Evolutionary conservation across 345 rosid genomes (phyloP).

Genomic region (Anacardium occidentale): DNA sequence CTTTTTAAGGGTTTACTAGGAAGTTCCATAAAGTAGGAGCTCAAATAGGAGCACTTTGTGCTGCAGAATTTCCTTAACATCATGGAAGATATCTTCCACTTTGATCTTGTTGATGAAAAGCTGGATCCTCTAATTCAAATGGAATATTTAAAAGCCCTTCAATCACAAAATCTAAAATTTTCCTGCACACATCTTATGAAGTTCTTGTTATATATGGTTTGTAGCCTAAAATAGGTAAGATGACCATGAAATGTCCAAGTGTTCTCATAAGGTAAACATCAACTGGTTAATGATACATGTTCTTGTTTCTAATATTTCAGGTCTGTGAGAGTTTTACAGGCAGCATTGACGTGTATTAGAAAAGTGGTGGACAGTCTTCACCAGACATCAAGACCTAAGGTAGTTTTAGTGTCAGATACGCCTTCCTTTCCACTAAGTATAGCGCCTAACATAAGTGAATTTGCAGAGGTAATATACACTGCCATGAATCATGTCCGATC

Average conservation of each 20-base stretch:
- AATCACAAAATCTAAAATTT: not conserved
- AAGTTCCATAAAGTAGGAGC: not conserved
- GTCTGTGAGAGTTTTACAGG: conserved; percentile 71
- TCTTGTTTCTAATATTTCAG: conserved; percentile 40
- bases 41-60: not conserved
- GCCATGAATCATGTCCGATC: conserved; percentile 4
- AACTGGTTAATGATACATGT: conserved; percentile 14
- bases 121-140: not conserved
- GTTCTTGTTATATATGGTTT: conserved; percentile 3
- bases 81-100: not conserved
- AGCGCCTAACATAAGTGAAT: conserved; percentile 46
- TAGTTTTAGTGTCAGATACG: conserved; percentile 83
- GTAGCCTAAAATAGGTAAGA: not conserved
- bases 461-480: conserved; percentile 72
- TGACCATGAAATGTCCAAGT: not conserved
- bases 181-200: not conserved
- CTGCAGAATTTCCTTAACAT: not conserved
- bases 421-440: conserved; percentile 65
- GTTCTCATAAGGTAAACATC: not conserved
- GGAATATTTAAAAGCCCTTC: not conserved
- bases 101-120: not conserved
- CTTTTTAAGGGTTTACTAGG: not conserved
- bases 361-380: conserved; percentile 45
- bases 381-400: conserved; percentile 49
- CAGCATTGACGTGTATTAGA: conserved; percentile 64